phyloP scores from a whole-genome alignment of 495 filamentous ascomycete species.

The Hypoxylon fragiforme region DNA sequence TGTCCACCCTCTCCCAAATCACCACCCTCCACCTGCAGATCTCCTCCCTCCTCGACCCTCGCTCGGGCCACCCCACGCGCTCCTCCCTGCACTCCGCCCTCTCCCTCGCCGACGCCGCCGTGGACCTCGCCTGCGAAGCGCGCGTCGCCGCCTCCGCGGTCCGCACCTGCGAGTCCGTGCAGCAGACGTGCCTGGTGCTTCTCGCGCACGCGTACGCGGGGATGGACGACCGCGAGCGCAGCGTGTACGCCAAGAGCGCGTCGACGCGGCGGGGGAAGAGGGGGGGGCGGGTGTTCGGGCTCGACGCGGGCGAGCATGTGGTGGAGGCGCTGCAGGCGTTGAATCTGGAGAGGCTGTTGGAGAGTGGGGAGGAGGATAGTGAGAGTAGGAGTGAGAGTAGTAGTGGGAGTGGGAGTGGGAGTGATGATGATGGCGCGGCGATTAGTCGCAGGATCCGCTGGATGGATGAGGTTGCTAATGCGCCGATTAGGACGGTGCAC shows the following conservation, averaged over 20 bases:
- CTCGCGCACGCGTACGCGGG: background rate
- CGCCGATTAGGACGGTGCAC: background rate
- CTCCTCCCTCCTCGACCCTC: background rate
- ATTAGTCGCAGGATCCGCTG: constrained; percentile 14
- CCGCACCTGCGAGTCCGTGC: background rate
- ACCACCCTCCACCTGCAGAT: constrained; percentile 2
- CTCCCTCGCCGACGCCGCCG: constrained; percentile 7
- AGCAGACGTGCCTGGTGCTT: constrained; percentile 6
- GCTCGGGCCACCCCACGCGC: constrained; percentile 3
- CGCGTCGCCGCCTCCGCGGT: background rate
- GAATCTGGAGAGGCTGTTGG: background rate
- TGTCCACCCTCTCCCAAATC: constrained; percentile 8
- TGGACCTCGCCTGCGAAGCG: constrained; percentile 2
- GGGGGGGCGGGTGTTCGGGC: constrained; percentile 1
- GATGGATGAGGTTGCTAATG: constrained; percentile 8
- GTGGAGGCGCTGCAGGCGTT: constrained; percentile 16
- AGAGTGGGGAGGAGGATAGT: no score
- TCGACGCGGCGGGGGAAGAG: background rate
- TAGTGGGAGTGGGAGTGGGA: no score
- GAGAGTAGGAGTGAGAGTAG: no score
- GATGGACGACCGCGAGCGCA: constrained; percentile 3
- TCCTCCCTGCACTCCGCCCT: constrained; percentile 3
- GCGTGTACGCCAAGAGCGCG: constrained; percentile 8
- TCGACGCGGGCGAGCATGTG: constrained; percentile 16
- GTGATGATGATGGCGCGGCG: background rate